Evolutionary conservation across 345 rosid genomes (phyloP), one percentile per base, ranked within the genome.

Genomic region (Lepidium didymum): DNA sequence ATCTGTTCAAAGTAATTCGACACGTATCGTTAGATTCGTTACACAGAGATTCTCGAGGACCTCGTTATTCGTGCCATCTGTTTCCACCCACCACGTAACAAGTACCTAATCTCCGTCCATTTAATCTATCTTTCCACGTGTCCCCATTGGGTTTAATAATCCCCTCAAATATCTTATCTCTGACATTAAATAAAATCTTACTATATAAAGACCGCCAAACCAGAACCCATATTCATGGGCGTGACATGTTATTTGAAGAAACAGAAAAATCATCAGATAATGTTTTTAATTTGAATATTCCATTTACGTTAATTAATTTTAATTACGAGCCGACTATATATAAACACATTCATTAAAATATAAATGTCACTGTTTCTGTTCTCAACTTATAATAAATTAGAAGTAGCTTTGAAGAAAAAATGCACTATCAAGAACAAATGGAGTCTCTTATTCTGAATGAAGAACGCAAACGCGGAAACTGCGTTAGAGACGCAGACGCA

Each of bases 371-470:
- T 16, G 73, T 52, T 52, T 27, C 18, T 42, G 44, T 60, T 53
- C 64, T 34, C 63, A 36, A 44, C 25, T 15, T 37, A 13, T 43
- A 12, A 37, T 50, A 25, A 61, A 12, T 51, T 49, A 34, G n/a
- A 37, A 60, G 10, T 60, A 2, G 37, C 53, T 29, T 46, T 14
- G n/a, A 6, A 45, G 21, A 37, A 56, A 53, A 54, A 15, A 75
- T 75, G 74, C 65, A 75, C 3, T 75, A 55, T 68, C 78, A 75
- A 62, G 70, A 75, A 62, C 74, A 75, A 47, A 68, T 75, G 78
- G 78, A 68, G 55, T 62, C 78, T 55, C 78, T 75, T 55, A 38
- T 55, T 43, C 34, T 68, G 34, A 18, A 53, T n/a, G 78, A 75
- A 47, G 78, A 75, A 68, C 70, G 66, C 65, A 75, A 41, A 75